phyloP scores from a whole-genome alignment of 2,329 filamentous ascomycete species.

The Trichoderma sp. region DNA sequence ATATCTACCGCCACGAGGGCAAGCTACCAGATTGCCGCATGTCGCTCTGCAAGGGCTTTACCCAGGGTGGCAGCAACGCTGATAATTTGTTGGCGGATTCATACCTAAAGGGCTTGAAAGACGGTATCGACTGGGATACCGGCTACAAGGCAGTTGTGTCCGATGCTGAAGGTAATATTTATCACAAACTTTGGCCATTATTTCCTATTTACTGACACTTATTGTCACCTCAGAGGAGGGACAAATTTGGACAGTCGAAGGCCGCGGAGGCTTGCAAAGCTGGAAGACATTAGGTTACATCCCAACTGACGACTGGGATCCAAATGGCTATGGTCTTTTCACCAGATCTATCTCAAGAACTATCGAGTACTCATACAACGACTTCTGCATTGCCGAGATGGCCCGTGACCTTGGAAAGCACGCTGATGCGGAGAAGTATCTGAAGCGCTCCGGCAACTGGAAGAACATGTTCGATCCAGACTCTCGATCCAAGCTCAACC shows the following conservation, averaged over 20 bases:
- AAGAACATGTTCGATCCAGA: slow-evolving; percentile 58
- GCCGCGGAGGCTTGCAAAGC: slow-evolving; percentile 65
- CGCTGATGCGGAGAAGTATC: slow-evolving; percentile 57
- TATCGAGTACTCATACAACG: slow-evolving; percentile 77
- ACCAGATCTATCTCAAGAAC: slow-evolving; percentile 70
- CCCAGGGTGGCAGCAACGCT: slow-evolving; percentile 73
- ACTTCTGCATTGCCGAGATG: slow-evolving; percentile 66
- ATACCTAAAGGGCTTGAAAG: slow-evolving; percentile 64
- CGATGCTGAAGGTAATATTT: slow-evolving; percentile 62
- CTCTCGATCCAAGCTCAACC: slow-evolving; percentile 31
- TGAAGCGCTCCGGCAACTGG: slow-evolving; percentile 63
- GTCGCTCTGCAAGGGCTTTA: slow-evolving; percentile 71
- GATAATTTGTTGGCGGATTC: slow-evolving; percentile 69
- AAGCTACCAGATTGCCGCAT: slow-evolving; percentile 75
- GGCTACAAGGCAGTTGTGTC: slow-evolving; percentile 71
- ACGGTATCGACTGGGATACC: slow-evolving; percentile 64
- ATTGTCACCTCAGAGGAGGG: slow-evolving; percentile 36
- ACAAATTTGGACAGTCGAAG: slow-evolving; percentile 65
- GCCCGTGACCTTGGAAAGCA: slow-evolving; percentile 55
- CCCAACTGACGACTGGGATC: slow-evolving; percentile 64
- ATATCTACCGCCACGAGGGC: slow-evolving; percentile 66
- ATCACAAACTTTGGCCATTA: slow-evolving; percentile 22
- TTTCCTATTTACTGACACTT: background rate
- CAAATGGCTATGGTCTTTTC: slow-evolving; percentile 58
- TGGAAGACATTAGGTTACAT: slow-evolving; percentile 74